Percentiles rank a stretch among this genome's conserved stretches.
phyloP scores from a whole-genome alignment of 345 rosid genomes.

The Microthlaspi erraticum region DNA sequence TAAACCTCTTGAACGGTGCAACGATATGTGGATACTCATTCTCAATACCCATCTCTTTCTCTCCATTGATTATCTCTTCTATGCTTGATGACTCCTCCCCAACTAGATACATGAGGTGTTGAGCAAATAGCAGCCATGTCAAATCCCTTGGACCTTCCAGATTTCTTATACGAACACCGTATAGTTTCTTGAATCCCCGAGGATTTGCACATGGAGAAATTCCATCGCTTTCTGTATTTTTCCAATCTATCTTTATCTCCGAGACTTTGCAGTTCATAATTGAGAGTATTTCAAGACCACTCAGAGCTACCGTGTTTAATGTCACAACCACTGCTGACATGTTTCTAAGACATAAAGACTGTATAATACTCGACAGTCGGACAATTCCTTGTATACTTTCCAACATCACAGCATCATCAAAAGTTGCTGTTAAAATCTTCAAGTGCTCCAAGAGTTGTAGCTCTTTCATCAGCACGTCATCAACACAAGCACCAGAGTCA shows the following conservation, averaged over 20 bases:
- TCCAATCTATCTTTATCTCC: neutral
- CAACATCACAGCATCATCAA: neutral
- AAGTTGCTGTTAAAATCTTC: neutral
- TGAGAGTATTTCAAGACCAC: neutral
- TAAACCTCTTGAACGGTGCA: neutral
- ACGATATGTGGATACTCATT: neutral
- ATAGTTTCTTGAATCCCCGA: too few species aligned
- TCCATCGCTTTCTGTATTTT: neutral
- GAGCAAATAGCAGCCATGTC: conserved; percentile 5
- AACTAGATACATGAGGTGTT: neutral
- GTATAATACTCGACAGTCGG: neutral
- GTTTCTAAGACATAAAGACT: neutral
- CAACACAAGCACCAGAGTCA: neutral
- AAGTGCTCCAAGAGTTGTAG: conserved; percentile 9
- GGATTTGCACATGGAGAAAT: neutral
- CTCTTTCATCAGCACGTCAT: conserved; percentile 1
- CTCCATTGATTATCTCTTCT: neutral
- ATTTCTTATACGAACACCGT: too few species aligned
- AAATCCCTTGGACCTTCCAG: neutral
- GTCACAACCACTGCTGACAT: neutral
- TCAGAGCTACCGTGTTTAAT: conserved; percentile 20
- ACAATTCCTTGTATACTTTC: neutral
- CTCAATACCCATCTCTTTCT: neutral
- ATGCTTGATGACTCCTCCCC: accelerated
- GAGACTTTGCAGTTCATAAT: neutral